Conservation (phyloP, 345 rosid species). For the Aquilaria malaccensis region DNA sequence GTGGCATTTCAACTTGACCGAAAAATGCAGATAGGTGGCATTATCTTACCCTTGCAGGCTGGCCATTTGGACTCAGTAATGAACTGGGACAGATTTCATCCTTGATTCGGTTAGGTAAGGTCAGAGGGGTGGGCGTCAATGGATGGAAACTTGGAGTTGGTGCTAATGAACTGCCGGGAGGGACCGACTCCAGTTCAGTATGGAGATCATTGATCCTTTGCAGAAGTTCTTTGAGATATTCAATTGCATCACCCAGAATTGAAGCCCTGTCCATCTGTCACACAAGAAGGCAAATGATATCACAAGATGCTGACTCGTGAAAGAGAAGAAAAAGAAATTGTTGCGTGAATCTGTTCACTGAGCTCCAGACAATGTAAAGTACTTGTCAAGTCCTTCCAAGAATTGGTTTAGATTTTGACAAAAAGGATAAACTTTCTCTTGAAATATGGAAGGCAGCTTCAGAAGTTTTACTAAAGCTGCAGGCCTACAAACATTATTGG, state of each 20-base stretch:
- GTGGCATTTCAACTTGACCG: not conserved
- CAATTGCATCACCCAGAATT: conserved; percentile 91
- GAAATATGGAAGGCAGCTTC: too few species aligned
- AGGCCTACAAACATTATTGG: too few species aligned
- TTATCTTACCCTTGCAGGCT: conserved; percentile 57
- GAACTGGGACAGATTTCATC: conserved; percentile 73
- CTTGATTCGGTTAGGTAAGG: conserved; percentile 65
- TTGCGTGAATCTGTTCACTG: too few species aligned
- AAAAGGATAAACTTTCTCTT: too few species aligned
- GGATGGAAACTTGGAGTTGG: conserved; percentile 58
- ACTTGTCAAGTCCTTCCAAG: too few species aligned
- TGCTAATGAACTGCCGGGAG: conserved; percentile 41
- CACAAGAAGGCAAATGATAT: too few species aligned
- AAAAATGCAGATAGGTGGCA: not conserved
- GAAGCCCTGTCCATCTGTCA: conserved; percentile 96
- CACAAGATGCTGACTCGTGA: not conserved
- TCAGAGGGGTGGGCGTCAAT: conserved; percentile 71
- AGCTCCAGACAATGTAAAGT: too few species aligned
- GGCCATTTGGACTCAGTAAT: conserved; percentile 72
- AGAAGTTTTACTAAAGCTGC: too few species aligned
- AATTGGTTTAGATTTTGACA: too few species aligned
- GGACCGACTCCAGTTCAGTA: conserved; percentile 69
- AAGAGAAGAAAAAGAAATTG: not conserved
- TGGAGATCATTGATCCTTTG: conserved; percentile 93
- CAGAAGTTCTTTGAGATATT: conserved; percentile 86